Evolutionary conservation across 257 asterid species (phyloP).

Genomic region (Lithospermum erythrorhizon): DNA sequence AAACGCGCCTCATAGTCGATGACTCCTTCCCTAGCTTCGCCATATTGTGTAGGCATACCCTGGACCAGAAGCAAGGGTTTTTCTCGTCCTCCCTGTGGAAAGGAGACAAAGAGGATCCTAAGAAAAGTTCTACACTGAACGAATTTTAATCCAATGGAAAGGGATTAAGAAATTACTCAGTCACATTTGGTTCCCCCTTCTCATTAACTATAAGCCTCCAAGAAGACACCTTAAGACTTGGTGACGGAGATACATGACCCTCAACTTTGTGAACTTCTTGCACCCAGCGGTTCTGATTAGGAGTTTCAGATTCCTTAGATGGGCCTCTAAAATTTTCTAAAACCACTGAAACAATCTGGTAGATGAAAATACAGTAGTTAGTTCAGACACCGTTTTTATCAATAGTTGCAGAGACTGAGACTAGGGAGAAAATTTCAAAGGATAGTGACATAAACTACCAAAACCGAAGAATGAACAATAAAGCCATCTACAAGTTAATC

Average conservation of each 20-base stretch:
- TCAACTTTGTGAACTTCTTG: slow-evolving; percentile 63
- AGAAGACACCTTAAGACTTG: slow-evolving; percentile 56
- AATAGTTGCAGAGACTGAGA: too few species aligned
- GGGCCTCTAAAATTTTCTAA: slow-evolving; percentile 73
- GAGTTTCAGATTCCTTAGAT: slow-evolving; percentile 36
- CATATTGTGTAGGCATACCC: slow-evolving; percentile 84
- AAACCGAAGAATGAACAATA: neutral
- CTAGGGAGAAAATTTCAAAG: too few species aligned
- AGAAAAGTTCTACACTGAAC: slow-evolving; percentile 8
- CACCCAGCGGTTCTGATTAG: slow-evolving; percentile 38
- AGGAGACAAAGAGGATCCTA: slow-evolving; percentile 13
- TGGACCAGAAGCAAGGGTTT: slow-evolving; percentile 83
- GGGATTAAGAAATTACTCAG: slow-evolving; percentile 43
- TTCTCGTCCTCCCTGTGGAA: slow-evolving; percentile 58
- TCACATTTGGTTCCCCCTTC: slow-evolving; percentile 61
- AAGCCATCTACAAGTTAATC: neutral
- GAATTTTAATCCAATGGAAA: slow-evolving; percentile 9
- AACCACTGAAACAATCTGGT: slow-evolving; percentile 90
- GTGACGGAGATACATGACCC: slow-evolving; percentile 38
- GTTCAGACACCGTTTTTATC: neutral
- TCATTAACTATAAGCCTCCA: slow-evolving; percentile 66
- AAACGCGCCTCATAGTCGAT: slow-evolving; percentile 92
- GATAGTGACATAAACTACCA: neutral
- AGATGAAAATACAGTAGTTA: slow-evolving; percentile 10
- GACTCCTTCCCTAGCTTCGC: slow-evolving; percentile 97